A percentile compares a stretch with the other conserved stretches of the same genome.
Conservation (phyloP, 2,329 filamentous ascomycete genomes). For the Fusarium robinianum region DNA sequence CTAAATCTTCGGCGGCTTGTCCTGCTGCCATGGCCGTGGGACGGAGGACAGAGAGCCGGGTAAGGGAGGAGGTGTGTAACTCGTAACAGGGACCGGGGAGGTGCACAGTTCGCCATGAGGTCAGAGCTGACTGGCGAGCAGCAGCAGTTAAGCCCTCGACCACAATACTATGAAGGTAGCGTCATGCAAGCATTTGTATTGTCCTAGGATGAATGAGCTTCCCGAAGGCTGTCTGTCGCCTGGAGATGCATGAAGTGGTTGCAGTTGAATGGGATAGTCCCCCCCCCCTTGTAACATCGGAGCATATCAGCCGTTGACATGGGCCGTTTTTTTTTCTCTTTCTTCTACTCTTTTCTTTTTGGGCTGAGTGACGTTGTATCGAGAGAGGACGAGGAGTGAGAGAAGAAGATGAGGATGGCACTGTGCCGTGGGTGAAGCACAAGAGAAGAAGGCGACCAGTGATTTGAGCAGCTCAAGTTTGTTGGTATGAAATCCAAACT, state of each 20-base stretch:
- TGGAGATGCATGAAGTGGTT: conserved; percentile 2
- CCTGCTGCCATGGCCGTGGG: conserved; percentile 23
- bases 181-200: conserved; percentile 10
- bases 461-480: no score
- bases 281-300: conserved; percentile 5
- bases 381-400: neutral
- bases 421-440: conserved; percentile 3
- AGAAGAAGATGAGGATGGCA: no score
- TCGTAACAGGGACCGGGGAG: conserved; percentile 5
- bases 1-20: conserved; percentile 2
- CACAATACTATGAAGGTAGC: no score
- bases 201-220: no score
- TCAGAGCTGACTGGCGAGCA: no score
- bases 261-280: neutral
- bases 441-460: no score
- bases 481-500: conserved; percentile 3
- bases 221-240: no score
- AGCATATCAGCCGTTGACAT: conserved; percentile 15
- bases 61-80: conserved; percentile 12
- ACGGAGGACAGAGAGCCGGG: conserved; percentile 10
- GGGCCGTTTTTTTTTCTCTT: conserved; percentile 4
- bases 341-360: no score
- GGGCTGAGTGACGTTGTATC: conserved; percentile 14
- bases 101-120: conserved; percentile 10
- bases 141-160: no score